Percentiles rank a stretch among this genome's conserved stretches.
phyloP scores from a whole-genome alignment of 129 eudicot species.

The Saposhnikovia divaricata region DNA sequence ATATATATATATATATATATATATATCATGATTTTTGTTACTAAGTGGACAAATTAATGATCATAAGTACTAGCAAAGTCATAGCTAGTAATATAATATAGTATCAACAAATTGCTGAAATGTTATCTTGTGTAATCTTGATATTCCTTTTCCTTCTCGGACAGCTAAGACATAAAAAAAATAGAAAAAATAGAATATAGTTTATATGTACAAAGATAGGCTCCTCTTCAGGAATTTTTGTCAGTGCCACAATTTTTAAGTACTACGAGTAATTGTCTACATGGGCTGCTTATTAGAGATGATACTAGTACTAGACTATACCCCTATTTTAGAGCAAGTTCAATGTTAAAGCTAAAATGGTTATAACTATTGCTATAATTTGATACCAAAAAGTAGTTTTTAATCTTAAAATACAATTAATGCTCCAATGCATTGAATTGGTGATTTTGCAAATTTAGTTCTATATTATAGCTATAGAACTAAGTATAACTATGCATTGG shows the following conservation, averaged over 20 bases:
- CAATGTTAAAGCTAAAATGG: too few species aligned
- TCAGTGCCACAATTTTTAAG: not conserved
- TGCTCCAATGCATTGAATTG: too few species aligned
- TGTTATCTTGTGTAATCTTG: not conserved
- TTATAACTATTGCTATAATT: too few species aligned
- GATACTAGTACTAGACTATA: not conserved
- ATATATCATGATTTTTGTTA: too few species aligned
- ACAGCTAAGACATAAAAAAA: not conserved
- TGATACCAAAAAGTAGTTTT: too few species aligned
- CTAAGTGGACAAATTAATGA: not conserved
- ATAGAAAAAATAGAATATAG: not conserved
- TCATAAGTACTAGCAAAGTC: not conserved
- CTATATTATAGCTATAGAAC: too few species aligned
- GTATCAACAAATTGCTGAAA: not conserved
- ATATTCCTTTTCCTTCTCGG: not conserved
- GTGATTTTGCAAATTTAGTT: too few species aligned
- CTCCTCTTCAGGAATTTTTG: not conserved
- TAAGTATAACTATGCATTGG: too few species aligned
- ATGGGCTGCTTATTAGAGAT: not conserved
- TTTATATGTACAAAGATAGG: not conserved
- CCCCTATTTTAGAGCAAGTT: not conserved
- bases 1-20: too few species aligned
- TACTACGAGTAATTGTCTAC: not conserved
- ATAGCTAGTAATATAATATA: not conserved
- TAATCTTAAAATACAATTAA: too few species aligned